A percentile compares a stretch with the other conserved stretches of the same genome.
Evolutionary conservation across 2,329 filamentous ascomycete genomes (phyloP).

Genomic region (Colletotrichum orbiculare): DNA sequence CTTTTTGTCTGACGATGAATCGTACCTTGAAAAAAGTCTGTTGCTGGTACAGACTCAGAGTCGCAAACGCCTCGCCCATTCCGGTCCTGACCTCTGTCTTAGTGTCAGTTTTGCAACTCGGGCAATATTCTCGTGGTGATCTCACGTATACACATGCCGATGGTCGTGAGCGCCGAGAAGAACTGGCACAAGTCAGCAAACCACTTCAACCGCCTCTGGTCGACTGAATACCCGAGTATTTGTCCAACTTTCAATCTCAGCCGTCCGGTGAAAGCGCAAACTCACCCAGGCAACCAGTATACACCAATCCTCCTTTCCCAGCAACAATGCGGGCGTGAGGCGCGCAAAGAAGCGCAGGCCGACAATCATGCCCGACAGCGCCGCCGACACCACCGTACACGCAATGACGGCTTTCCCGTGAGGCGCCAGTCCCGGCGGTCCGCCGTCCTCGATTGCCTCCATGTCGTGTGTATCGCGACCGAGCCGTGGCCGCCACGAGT

Average conservation of each 20-base stretch:
- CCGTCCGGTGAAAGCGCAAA: neutral
- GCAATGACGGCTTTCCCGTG: constrained; percentile 24
- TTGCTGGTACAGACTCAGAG: constrained; percentile 11
- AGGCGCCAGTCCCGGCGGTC: constrained; percentile 16
- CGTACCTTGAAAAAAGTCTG: constrained; percentile 27
- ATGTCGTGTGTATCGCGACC: constrained; percentile 4
- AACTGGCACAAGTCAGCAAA: neutral
- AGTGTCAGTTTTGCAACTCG: neutral
- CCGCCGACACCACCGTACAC: constrained; percentile 4
- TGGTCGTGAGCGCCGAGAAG: constrained; percentile 3
- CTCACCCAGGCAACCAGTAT: constrained; percentile 29
- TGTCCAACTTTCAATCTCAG: neutral
- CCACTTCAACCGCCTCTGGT: neutral
- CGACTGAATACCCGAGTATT: neutral
- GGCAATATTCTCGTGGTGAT: neutral
- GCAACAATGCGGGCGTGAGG: constrained; percentile 4
- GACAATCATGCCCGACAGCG: constrained; percentile 21
- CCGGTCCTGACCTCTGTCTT: constrained; percentile 6
- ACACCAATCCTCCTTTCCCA: constrained; percentile 32
- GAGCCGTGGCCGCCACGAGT: constrained; percentile 13
- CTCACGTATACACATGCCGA: constrained; percentile 28
- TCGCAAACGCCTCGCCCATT: constrained; percentile 9
- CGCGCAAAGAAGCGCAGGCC: constrained; percentile 30
- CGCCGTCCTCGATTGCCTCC: constrained; percentile 19
- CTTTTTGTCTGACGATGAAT: neutral